phyloP scores from a whole-genome alignment of 805 yeast genomes.

The Zygosaccharomyces bailii region DNA sequence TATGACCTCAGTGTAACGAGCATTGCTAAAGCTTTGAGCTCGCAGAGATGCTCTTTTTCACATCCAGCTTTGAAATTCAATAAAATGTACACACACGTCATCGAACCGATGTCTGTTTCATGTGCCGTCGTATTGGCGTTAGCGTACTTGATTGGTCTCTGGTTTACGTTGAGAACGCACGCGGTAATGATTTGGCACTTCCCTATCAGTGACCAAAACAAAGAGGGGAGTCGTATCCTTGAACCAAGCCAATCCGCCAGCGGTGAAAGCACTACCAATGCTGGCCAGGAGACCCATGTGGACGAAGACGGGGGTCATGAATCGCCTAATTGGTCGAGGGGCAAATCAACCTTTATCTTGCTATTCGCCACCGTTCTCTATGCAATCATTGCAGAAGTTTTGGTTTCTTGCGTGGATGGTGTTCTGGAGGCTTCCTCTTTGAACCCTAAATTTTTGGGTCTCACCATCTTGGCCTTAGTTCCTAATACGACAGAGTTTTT shows the following conservation, averaged over 20 bases:
- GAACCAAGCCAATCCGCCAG: constrained; percentile 6
- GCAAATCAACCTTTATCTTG: constrained; percentile 76
- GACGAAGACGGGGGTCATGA: constrained; percentile 72
- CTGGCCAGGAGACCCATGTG: constrained; percentile 24
- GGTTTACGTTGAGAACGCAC: constrained; percentile 92
- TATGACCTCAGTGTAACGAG: constrained; percentile 28
- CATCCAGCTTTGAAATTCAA: constrained; percentile 76
- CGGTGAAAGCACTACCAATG: constrained; percentile 10
- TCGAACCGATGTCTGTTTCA: constrained; percentile 76
- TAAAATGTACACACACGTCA: constrained; percentile 57
- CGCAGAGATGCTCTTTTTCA: constrained; percentile 59
- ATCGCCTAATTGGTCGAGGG: constrained; percentile 95
- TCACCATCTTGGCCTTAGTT: constrained; percentile 91
- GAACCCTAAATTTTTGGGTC: constrained; percentile 85
- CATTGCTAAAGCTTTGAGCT: constrained; percentile 43
- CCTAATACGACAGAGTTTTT: constrained; percentile 97
- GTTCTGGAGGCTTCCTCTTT: constrained; percentile 71
- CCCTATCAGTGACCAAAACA: constrained; percentile 41
- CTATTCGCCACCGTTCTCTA: constrained; percentile 81
- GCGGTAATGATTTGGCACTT: constrained; percentile 95
- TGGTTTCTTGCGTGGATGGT: constrained; percentile 88
- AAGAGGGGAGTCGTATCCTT: constrained; percentile 20
- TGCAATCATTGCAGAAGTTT: constrained; percentile 90
- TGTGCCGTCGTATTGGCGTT: constrained; percentile 78
- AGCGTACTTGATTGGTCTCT: constrained; percentile 83